These are phyloP conservation scores for Schwanniomyces occidentalis DNA, from an alignment of 805 yeast species.

Conservation along the genomic window DNA sequence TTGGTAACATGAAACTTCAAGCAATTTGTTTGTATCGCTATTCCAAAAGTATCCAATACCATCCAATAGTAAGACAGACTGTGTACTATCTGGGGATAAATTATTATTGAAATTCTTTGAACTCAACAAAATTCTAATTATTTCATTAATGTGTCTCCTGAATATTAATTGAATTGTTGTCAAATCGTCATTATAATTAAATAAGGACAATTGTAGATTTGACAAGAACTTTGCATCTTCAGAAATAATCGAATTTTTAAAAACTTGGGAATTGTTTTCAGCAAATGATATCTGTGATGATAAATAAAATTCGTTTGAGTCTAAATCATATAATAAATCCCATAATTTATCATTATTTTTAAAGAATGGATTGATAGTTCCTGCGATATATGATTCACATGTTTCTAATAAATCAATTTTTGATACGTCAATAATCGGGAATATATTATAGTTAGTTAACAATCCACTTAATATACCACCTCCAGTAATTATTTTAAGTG, in stretches of 20 bases:
- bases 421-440: constrained; percentile 65
- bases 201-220: constrained; percentile 42
- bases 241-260: constrained; percentile 38
- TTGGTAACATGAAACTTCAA: constrained; percentile 44
- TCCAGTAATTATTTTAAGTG: constrained; percentile 42
- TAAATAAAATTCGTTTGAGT: constrained; percentile 43
- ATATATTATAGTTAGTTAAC: constrained; percentile 39
- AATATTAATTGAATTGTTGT: constrained; percentile 45
- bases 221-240: constrained; percentile 48
- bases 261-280: constrained; percentile 15
- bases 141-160: constrained; percentile 46
- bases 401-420: constrained; percentile 49
- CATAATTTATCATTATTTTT: constrained; percentile 53
- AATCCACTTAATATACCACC: constrained; percentile 44
- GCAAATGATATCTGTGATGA: constrained; percentile 16
- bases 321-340: constrained; percentile 66
- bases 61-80: constrained; percentile 31
- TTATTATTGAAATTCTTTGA: constrained; percentile 34
- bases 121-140: constrained; percentile 37
- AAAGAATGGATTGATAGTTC: constrained; percentile 68
- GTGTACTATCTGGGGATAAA: constrained; percentile 15
- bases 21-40: constrained; percentile 39
- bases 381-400: constrained; percentile 51
- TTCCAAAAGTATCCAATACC: constrained; percentile 47
- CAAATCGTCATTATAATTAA: constrained; percentile 46